phyloP scores from a whole-genome alignment of 371 early-diverging fungal genomes.

The Apophysomyces ossiformis region DNA sequence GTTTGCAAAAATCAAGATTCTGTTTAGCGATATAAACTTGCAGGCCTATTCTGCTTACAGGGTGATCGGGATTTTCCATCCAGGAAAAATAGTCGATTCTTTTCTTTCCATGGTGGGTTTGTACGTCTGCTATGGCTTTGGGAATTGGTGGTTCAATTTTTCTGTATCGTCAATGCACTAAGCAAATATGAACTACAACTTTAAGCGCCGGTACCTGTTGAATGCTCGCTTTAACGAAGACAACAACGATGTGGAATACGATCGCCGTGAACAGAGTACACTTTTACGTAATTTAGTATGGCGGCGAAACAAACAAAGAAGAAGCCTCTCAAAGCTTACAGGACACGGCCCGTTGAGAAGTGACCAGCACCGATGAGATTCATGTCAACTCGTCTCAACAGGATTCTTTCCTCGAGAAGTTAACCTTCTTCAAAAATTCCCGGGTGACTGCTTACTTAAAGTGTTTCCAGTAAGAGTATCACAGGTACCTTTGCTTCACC shows the following conservation, averaged over 20 bases:
- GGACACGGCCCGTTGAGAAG: neutral
- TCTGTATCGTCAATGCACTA: conserved; percentile 12
- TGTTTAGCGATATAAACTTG: neutral
- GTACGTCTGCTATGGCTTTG: conserved; percentile 41
- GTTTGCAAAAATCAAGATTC: neutral
- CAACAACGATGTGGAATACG: conserved; percentile 5
- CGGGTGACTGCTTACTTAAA: too few relatives aligned
- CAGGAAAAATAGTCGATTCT: conserved; percentile 62
- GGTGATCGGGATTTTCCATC: conserved; percentile 60
- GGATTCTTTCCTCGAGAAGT: too few relatives aligned
- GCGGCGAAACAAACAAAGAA: neutral
- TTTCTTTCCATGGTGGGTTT: conserved; percentile 46
- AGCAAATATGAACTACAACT: neutral
- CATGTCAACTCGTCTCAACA: neutral
- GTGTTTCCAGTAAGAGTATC: too few relatives aligned
- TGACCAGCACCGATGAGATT: conserved; percentile 7
- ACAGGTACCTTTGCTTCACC: too few relatives aligned
- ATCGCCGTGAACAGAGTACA: neutral
- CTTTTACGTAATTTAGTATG: neutral
- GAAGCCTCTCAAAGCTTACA: neutral
- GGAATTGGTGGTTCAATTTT: conserved; percentile 42
- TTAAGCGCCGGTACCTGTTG: neutral
- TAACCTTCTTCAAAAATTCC: too few relatives aligned
- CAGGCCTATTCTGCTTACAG: conserved; percentile 36
- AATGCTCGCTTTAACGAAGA: conserved; percentile 13